Evolutionary conservation across 1,284 basidiomycete species (phyloP), one percentile per base, ranked within the genome.

Genomic region (Cryptococcus hybrid): DNA sequence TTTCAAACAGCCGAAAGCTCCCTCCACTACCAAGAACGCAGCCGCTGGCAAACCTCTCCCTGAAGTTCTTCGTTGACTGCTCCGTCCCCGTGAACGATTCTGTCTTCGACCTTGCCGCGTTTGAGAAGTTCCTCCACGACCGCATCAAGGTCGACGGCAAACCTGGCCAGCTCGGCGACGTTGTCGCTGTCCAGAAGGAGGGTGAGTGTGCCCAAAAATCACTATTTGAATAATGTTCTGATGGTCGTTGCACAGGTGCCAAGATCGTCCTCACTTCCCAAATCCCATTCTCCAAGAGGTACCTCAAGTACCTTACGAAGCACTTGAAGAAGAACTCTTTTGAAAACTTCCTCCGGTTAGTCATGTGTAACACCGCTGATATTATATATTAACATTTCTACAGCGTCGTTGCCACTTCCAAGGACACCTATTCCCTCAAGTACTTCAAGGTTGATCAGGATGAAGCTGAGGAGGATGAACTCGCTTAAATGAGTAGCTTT

Each of bases 61-160:
- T n/a, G n/a, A 95, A 92, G 81, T 96, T 93, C 82, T 83, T 88
- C 78, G 86, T 97, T 78, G 92, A 96, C 86, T 95, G 90, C 84
- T 90, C 90, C 54, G 90, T 89, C 74, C 94, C 94, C 62, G 92
- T 90, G 56, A 81, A 84, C 64, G 92, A 95, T 79, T 87, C 87
- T 73, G 89, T 95, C 76, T 92, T 96, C 74, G 92, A 95, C 74
- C 88, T 88, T 63, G 89, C 88, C 60, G 88, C 88, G 69, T 94
- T 91, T 79, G 90, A 92, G 80, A 91, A 92, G 80, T 96, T 88
- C 84, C 84, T 96, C 58, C 91, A 94, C 78, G 92, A 95, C 82
- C 86, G 89, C 69, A 91, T 93, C 78, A 95, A 93, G 84, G 88
- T 94, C 55, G 78, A 80, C 45, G 78, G 78, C 58, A 80, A 80